Conservation (phyloP, 2,329 filamentous ascomycete genomes). For the Pleoardoris graminearum region DNA sequence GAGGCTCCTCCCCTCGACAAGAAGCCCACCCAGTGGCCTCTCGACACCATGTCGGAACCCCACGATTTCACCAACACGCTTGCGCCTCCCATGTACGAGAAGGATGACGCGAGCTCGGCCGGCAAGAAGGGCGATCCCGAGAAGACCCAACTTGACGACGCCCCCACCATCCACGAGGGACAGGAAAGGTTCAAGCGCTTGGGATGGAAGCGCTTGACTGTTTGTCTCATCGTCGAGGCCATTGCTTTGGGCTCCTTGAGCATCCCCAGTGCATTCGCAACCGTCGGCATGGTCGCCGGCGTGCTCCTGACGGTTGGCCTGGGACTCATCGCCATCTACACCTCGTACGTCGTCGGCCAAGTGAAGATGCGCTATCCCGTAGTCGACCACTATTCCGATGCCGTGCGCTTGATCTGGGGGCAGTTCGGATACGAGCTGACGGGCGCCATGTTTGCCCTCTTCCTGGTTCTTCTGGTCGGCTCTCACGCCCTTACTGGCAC, state of each 20-base stretch:
- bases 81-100: conserved; percentile 25
- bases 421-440: conserved; percentile 53
- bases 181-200: conserved; percentile 47
- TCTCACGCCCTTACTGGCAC: conserved; percentile 73
- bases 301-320: conserved; percentile 53
- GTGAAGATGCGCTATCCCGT: conserved; percentile 63
- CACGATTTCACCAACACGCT: conserved; percentile 10
- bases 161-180: conserved; percentile 40
- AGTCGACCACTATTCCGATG: conserved; percentile 70
- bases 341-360: conserved; percentile 64
- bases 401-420: conserved; percentile 66
- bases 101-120: conserved; percentile 29
- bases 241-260: conserved; percentile 54
- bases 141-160: conserved; percentile 34
- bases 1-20: too few species aligned
- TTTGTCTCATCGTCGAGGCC: conserved; percentile 56
- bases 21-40: background rate
- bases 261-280: conserved; percentile 52
- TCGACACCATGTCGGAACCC: background rate
- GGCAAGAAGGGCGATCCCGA: conserved; percentile 42
- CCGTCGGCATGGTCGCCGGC: conserved; percentile 52
- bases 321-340: conserved; percentile 63
- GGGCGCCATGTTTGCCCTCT: conserved; percentile 58
- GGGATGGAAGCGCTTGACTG: conserved; percentile 56
- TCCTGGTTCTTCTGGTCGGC: conserved; percentile 63